Conservation (phyloP, 805 yeast species). For the Ogataea paradorogensis region DNA sequence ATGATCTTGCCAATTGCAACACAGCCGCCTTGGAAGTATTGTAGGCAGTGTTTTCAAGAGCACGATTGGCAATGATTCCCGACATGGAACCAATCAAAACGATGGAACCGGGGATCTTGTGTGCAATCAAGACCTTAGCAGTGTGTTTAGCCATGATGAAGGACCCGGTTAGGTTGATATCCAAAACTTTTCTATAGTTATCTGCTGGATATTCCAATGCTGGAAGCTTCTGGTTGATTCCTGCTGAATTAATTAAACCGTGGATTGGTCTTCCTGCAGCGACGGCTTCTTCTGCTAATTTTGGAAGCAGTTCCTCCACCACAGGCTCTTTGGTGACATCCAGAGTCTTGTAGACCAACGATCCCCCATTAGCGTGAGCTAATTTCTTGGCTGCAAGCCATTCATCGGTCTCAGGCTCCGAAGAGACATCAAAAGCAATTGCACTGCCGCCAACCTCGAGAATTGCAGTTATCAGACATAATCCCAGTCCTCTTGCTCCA, state of each 20-base stretch:
- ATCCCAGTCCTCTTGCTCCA: slow-evolving; percentile 19
- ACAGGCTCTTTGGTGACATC: slow-evolving; percentile 17
- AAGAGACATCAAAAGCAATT: slow-evolving; percentile 12
- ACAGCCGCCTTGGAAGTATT: slow-evolving; percentile 49
- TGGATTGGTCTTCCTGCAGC: slow-evolving; percentile 13
- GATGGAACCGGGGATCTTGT: slow-evolving; percentile 39
- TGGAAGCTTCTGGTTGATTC: slow-evolving; percentile 17
- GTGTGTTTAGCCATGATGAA: slow-evolving; percentile 21
- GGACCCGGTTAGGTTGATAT: slow-evolving; percentile 17
- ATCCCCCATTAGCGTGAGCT: slow-evolving; percentile 12
- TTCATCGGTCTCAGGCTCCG: slow-evolving; percentile 12
- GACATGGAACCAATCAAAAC: slow-evolving; percentile 53
- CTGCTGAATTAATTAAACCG: slow-evolving; percentile 19
- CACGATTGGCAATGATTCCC: slow-evolving; percentile 50
- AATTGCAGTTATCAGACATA: slow-evolving; percentile 13
- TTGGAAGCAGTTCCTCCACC: slow-evolving; percentile 9
- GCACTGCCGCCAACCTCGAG: slow-evolving; percentile 18
- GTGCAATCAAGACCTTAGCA: slow-evolving; percentile 11
- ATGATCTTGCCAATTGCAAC: slow-evolving; percentile 42
- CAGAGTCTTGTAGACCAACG: slow-evolving; percentile 10
- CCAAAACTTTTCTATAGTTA: slow-evolving; percentile 12
- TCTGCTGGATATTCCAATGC: slow-evolving; percentile 18
- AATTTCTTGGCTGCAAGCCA: slow-evolving; percentile 14
- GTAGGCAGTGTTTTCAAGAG: slow-evolving; percentile 46
- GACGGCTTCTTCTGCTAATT: slow-evolving; percentile 10